A percentile compares a stretch with the other conserved stretches of the same genome.
Conservation (phyloP, 202 grass and related monocot species). For the Panicum hallii region DNA sequence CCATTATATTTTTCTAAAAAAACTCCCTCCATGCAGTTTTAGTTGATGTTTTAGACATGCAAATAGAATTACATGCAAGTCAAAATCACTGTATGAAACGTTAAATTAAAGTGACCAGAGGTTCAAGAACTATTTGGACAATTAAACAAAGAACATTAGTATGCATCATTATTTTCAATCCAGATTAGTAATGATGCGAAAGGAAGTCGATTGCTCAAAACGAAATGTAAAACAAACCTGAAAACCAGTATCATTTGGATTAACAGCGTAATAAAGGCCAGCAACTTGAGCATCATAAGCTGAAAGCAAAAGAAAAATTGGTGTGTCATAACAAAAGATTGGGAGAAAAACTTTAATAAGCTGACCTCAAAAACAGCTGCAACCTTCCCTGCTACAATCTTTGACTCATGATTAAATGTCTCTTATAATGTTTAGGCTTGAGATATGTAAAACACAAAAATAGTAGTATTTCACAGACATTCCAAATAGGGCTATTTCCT, state of each 20-base stretch:
- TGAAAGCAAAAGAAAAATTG: slow-evolving; percentile 59
- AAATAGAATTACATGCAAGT: background rate
- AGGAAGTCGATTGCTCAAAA: slow-evolving; percentile 17
- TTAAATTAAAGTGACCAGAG: background rate
- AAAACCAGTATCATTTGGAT: slow-evolving; percentile 77
- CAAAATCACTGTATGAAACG: background rate
- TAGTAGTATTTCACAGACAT: background rate
- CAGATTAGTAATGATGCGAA: slow-evolving; percentile 1
- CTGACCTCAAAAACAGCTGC: background rate
- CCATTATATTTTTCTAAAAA: background rate
- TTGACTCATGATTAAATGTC: background rate
- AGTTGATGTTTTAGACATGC: background rate
- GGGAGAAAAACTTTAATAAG: background rate
- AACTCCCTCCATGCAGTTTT: background rate
- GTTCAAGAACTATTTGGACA: background rate
- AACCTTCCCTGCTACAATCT: background rate
- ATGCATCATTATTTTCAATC: background rate
- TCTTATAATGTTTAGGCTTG: background rate
- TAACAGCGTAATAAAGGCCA: slow-evolving; percentile 79
- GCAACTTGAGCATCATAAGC: slow-evolving; percentile 97
- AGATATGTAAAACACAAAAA: background rate
- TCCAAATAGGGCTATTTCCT: background rate
- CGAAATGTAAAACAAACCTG: slow-evolving; percentile 57
- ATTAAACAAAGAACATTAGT: background rate
- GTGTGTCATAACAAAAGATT: slow-evolving; percentile 10